Base-by-base conservation (phyloP, 2,329 filamentous ascomycete species). In the Scolecobasidium constrictum region DNA sequence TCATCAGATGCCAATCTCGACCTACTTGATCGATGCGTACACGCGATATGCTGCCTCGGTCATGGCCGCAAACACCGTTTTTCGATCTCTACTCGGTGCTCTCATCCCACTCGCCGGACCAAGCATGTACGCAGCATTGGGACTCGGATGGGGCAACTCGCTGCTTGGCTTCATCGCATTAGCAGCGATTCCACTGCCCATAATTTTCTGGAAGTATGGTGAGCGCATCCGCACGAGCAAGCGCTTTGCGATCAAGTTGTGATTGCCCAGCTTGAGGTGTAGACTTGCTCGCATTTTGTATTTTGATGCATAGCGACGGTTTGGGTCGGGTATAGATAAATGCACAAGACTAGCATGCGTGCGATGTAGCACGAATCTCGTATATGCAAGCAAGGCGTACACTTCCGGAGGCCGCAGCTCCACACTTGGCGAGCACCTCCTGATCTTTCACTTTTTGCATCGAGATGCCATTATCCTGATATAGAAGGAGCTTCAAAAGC, bases 11-110 rank as follows among this genome's bases (percentile, higher is more conserved):
- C 56, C 60, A 1, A 53, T 58, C 2, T 54, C 51, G 13, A 63
- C 59, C 4, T 67, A 67, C 43, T 49, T 66, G 1, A 56, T 66
- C 6, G 63, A 66, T 42, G 58, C 61, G 0, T 67, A 61, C 36
- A 63, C 60, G 2, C 45, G 57, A 1, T 59, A 64, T 43, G 63
- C 64, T 0, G 64, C 63, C 1, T 60, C 56, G 40, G 64, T 62
- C 0, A 59, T 64, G 50, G 61, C 63, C 2, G 64, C 65, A 11
- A 61, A 54, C 35, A 63, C 62, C 0, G 58, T 67, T 4, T 46
- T 63, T 31, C 51, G 63, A 12, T 58, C 53, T 39, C 34, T 63
- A 13, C 48, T 49, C 37, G 65, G 60, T 5, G 62, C 62, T 1
- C 48, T 66, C 17, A 49, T 67, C 20, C 63, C 64, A 13, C 53